Percentiles rank a stretch among this genome's conserved stretches.
Conservation (phyloP, 108 stramenopile species). For the Nitzschia sp. region DNA sequence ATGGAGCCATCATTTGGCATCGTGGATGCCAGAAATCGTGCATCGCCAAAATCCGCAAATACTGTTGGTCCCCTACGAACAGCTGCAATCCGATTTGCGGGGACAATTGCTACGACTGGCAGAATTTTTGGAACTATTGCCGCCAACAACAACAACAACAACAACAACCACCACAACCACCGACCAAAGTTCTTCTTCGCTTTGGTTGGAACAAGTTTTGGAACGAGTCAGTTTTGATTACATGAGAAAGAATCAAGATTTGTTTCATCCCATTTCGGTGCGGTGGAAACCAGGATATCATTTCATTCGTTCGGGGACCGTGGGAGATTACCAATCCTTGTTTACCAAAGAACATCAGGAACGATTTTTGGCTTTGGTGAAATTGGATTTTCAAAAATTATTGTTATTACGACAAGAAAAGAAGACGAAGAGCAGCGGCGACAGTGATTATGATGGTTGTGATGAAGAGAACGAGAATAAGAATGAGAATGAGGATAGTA, state of each 20-base stretch:
- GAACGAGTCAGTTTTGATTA: constrained; percentile 5
- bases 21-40: constrained; percentile 29
- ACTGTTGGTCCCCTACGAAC: constrained; percentile 20
- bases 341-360: constrained; percentile 4
- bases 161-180: too few relatives aligned
- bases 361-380: background rate
- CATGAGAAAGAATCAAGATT: background rate
- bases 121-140: constrained; percentile 3
- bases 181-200: too few relatives aligned
- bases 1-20: constrained; percentile 54
- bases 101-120: constrained; percentile 13
- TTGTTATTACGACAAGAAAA: background rate
- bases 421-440: background rate
- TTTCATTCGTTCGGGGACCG: constrained; percentile 39
- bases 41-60: background rate
- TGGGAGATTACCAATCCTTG: constrained; percentile 25
- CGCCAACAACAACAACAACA: background rate
- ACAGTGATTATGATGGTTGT: too few relatives aligned
- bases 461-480: too few relatives aligned
- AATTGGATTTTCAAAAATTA: background rate
- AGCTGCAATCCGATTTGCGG: constrained; percentile 12
- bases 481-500: too few relatives aligned
- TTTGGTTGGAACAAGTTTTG: background rate
- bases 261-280: constrained; percentile 11
- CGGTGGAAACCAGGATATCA: constrained; percentile 8